Evolutionary conservation across 2,329 filamentous ascomycete genomes (phyloP), one percentile per base, ranked within the genome.

Genomic region (Spiromastix sp.): DNA sequence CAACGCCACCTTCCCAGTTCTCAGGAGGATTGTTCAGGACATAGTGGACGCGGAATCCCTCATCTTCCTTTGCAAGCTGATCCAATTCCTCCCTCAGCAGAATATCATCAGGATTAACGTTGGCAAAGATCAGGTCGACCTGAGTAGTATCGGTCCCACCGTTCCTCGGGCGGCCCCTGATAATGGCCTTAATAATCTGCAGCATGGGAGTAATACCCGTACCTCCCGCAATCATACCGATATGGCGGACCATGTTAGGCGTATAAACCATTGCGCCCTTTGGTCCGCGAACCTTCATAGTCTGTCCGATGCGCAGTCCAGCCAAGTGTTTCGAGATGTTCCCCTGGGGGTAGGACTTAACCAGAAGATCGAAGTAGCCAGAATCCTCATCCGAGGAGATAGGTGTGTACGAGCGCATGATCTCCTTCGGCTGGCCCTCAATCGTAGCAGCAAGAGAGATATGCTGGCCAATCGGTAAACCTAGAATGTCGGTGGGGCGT

Each of bases 121-220:
- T 98, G 60, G 91, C 91, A 55, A 96, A 98, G 61, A 98, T 86
- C 44, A 98, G 70, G 57, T 95, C 86, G 36, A 96, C 77, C 68
- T 94, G 71, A 42, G 91, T 98, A 56, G 68, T 79, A 65, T 94
- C 86, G 42, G 81, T 87, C 33, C 77, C 68, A 36, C 77, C 71
- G 48, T 66, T 68, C 41, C 62, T 61, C 36, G 66, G 64, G 42
- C 85, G 77, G 52, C 85, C 85, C 48, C 85, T 77, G 51, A 87
- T 75, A 49, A 96, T 86, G 40, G 89, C 91, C 52, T 86, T 82
- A 58, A 94, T 79, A 51, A 98, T 78, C 69, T 98, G 91, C 44
- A 96, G 74, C 91, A 98, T 98, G 42, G 91, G 91, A 7, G 91
- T 96, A 61, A 98, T 96, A 49, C 91, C 91, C 21, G 91, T 96